These are phyloP conservation scores for Cicer bijugum DNA, from an alignment of 306 rosid species.

Conservation along the genomic window DNA sequence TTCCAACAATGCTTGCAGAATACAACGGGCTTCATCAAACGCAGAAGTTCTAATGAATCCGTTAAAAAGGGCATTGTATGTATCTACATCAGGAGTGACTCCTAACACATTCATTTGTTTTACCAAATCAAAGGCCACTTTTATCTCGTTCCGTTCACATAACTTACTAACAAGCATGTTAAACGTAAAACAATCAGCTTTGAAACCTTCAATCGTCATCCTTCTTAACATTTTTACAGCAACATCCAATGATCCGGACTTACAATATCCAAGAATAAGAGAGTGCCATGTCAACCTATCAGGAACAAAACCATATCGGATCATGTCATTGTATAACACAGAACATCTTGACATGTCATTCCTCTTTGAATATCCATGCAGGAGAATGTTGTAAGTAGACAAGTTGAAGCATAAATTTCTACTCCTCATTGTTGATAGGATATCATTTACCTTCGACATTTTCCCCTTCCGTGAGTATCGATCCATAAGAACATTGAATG, in stretches of 20 bases:
- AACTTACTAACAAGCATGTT: constrained; percentile 66
- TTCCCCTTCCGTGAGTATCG: constrained; percentile 71
- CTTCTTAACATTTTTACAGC: constrained; percentile 66
- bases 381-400: constrained; percentile 70
- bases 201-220: constrained; percentile 55
- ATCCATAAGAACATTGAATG: constrained; percentile 62
- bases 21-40: constrained; percentile 53
- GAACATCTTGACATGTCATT: constrained; percentile 51
- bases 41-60: constrained; percentile 57
- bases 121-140: constrained; percentile 57
- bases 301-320: constrained; percentile 51
- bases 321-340: constrained; percentile 53
- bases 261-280: constrained; percentile 65
- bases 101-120: constrained; percentile 52
- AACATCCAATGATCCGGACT: constrained; percentile 61
- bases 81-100: constrained; percentile 54
- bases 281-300: constrained; percentile 69
- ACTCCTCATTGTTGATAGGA: constrained; percentile 60
- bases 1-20: constrained; percentile 64
- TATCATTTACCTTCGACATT: constrained; percentile 48
- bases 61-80: constrained; percentile 57
- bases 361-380: constrained; percentile 74
- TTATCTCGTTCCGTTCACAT: constrained; percentile 58
- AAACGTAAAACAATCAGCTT: constrained; percentile 59
- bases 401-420: constrained; percentile 55